phyloP scores from a whole-genome alignment of 805 yeast species.

The Candida tallmaniae region DNA sequence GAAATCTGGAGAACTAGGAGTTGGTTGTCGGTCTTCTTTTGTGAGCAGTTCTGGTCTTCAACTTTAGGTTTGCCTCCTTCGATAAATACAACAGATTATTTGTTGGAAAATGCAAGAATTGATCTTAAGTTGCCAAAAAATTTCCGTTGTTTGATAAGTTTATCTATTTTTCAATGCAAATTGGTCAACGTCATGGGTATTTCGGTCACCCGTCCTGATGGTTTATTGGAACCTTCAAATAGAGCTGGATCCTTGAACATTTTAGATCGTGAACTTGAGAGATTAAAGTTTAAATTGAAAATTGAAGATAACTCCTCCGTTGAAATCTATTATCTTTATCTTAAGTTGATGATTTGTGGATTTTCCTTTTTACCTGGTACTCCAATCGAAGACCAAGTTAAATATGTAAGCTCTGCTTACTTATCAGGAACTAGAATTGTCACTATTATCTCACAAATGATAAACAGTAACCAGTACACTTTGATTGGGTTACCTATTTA shows the following conservation, averaged over 20 bases:
- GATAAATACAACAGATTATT: conserved; percentile 70
- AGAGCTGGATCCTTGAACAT: conserved; percentile 78
- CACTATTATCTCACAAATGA: conserved; percentile 67
- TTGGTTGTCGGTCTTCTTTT: conserved; percentile 84
- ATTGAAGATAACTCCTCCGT: conserved; percentile 63
- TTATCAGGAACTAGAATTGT: conserved; percentile 75
- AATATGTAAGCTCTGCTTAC: conserved; percentile 78
- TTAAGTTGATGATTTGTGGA: conserved; percentile 75
- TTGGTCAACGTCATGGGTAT: conserved; percentile 83
- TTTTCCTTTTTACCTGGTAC: conserved; percentile 91
- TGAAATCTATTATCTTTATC: conserved; percentile 74
- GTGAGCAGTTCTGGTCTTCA: conserved; percentile 90
- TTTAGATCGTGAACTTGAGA: conserved; percentile 71
- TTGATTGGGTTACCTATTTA: conserved; percentile 83
- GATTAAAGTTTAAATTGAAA: conserved; percentile 60
- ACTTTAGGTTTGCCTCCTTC: conserved; percentile 85
- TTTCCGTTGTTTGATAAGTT: conserved; percentile 65
- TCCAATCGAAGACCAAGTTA: conserved; percentile 80
- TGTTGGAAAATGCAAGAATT: conserved; percentile 72
- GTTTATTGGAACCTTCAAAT: conserved; percentile 76
- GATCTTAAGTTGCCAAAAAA: conserved; percentile 63
- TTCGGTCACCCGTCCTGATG: conserved; percentile 81
- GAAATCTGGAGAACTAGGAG: conserved; percentile 92
- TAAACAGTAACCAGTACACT: conserved; percentile 51
- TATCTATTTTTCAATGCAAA: conserved; percentile 81